Percentiles rank a stretch among this genome's conserved stretches.
These are phyloP conservation scores for Escallonia herrerae DNA, from an alignment of 129 eudicot species.

Conservation along the genomic window DNA sequence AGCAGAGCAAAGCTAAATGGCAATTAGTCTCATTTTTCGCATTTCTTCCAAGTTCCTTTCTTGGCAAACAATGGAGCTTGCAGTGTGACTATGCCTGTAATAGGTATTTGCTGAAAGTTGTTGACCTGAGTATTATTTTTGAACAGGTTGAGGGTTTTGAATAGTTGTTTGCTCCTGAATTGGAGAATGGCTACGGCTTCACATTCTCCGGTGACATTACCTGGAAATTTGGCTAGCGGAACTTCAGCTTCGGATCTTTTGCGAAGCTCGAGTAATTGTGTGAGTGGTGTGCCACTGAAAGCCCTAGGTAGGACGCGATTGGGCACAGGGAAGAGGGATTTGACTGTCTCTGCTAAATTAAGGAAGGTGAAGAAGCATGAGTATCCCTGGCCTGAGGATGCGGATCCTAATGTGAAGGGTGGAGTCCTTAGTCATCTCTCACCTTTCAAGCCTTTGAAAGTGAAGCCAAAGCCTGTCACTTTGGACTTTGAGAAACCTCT, in stretches of 20 bases:
- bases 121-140: background rate
- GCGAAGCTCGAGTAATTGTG: constrained; percentile 50
- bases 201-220: constrained; percentile 41
- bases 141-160: constrained; percentile 22
- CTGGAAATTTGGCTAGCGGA: constrained; percentile 44
- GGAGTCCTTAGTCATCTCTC: constrained; percentile 85
- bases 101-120: no score
- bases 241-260: constrained; percentile 70
- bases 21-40: background rate
- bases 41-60: constrained; percentile 6
- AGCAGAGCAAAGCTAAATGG: background rate
- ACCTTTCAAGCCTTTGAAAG: constrained; percentile 73
- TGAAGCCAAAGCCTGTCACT: constrained; percentile 73
- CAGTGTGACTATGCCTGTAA: background rate
- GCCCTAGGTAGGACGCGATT: constrained; percentile 47
- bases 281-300: constrained; percentile 59
- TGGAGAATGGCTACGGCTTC: constrained; percentile 56
- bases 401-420: constrained; percentile 81
- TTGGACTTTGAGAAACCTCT: constrained; percentile 93
- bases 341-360: constrained; percentile 41
- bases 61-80: background rate
- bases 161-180: constrained; percentile 8
- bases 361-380: constrained; percentile 65
- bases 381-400: constrained; percentile 79
- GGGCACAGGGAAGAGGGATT: constrained; percentile 35